phyloP scores from a whole-genome alignment of 306 rosid species.

The Vigna nakashimae region DNA sequence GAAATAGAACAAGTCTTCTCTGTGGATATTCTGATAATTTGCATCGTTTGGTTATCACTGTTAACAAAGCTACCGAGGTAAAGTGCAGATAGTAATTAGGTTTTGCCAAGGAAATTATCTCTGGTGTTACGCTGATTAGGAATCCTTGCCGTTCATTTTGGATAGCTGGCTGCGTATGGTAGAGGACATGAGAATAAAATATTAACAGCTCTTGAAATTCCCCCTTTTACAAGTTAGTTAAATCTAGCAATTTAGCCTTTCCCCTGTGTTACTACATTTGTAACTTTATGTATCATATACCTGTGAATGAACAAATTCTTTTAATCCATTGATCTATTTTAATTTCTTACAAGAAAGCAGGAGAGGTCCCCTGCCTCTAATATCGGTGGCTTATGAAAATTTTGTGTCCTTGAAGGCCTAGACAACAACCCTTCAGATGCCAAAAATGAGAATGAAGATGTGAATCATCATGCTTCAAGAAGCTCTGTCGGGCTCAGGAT shows the following conservation, averaged over 20 bases:
- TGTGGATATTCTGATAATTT: constrained; percentile 24
- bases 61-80: constrained; percentile 1
- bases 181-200: neutral
- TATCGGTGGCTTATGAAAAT: constrained; percentile 35
- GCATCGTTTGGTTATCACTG: constrained; percentile 11
- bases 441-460: constrained; percentile 50
- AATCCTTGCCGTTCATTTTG: neutral
- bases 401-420: constrained; percentile 47
- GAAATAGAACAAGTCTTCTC: neutral
- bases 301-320: neutral
- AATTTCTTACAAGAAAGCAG: constrained; percentile 10
- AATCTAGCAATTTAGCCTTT: constrained; percentile 1
- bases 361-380: neutral
- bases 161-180: neutral
- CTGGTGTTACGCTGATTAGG: neutral
- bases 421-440: constrained; percentile 57
- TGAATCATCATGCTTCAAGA: constrained; percentile 43
- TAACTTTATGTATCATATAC: neutral
- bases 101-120: neutral
- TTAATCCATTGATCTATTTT: neutral
- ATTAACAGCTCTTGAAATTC: constrained; percentile 17
- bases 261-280: neutral
- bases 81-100: constrained; percentile 11
- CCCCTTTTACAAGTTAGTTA: neutral
- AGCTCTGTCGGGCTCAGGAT: constrained; percentile 61